phyloP scores from a whole-genome alignment of 2,329 filamentous ascomycete genomes.

The Tolypocladium amazonense region DNA sequence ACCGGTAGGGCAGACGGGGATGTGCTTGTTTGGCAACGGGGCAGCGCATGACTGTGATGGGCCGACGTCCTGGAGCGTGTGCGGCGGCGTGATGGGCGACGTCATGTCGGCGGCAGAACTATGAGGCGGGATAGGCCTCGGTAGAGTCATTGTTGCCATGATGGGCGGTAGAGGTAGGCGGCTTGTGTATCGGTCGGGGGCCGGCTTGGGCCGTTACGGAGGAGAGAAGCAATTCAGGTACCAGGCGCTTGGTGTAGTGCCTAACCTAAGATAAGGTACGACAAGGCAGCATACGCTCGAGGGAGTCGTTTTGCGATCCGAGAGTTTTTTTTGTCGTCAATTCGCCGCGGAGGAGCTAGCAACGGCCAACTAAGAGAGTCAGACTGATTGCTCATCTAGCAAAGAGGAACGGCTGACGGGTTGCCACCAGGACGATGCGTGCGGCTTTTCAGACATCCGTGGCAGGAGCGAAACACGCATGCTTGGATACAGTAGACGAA shows the following conservation, averaged over 20 bases:
- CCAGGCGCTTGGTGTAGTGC: neutral
- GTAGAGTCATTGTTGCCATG: slow-evolving; percentile 47
- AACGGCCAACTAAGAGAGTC: neutral
- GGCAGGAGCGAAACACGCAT: neutral
- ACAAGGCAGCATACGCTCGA: neutral
- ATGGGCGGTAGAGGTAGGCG: neutral
- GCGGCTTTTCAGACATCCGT: neutral
- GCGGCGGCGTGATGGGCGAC: slow-evolving; percentile 25
- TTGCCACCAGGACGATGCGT: neutral
- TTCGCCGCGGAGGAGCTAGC: neutral
- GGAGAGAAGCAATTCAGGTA: neutral
- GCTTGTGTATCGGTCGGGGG: neutral
- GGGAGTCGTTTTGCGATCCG: neutral
- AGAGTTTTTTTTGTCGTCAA: neutral
- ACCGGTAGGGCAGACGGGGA: slow-evolving; percentile 81
- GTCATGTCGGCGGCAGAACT: slow-evolving; percentile 30
- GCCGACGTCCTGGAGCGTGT: slow-evolving; percentile 24
- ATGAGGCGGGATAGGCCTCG: slow-evolving; percentile 35
- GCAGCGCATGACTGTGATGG: slow-evolving; percentile 12
- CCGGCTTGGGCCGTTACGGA: neutral
- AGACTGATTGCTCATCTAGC: neutral
- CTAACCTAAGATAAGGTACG: neutral
- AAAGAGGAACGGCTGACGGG: neutral
- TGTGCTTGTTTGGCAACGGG: slow-evolving; percentile 75
- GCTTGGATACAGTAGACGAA: neutral